Conservation (phyloP, 176 grass and related monocot species). For the Aechmea fasciata region DNA sequence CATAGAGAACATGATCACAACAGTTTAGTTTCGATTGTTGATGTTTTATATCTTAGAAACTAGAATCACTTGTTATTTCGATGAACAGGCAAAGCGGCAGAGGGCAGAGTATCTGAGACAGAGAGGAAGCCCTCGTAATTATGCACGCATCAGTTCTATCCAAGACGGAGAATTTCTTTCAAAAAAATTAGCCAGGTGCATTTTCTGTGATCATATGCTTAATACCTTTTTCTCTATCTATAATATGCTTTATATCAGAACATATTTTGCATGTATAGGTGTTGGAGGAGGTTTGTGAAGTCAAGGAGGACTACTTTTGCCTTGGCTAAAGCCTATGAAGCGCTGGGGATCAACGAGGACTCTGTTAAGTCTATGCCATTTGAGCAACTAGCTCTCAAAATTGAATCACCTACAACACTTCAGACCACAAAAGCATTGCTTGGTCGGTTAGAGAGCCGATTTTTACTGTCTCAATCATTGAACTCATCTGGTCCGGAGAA, state of each 20-base stretch:
- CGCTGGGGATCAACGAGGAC: constrained; percentile 58
- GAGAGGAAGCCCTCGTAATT: constrained; percentile 54
- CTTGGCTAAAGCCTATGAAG: constrained; percentile 58
- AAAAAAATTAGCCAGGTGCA: constrained; percentile 70
- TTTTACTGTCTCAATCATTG: constrained; percentile 34
- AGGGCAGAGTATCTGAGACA: constrained; percentile 88
- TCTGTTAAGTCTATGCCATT: constrained; percentile 84
- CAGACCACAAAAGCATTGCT: constrained; percentile 60
- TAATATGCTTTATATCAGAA: neutral
- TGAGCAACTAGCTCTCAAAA: constrained; percentile 68
- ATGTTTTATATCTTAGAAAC: constrained; percentile 7
- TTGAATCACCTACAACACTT: constrained; percentile 59
- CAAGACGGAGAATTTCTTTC: constrained; percentile 67
- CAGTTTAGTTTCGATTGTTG: neutral
- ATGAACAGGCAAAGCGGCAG: constrained; percentile 54
- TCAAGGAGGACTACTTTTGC: constrained; percentile 54
- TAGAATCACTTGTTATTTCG: constrained; percentile 7
- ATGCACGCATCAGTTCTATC: constrained; percentile 39
- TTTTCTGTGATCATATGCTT: neutral
- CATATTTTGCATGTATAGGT: constrained; percentile 39
- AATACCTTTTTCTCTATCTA: neutral
- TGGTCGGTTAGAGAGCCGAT: constrained; percentile 56
- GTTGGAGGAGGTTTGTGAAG: constrained; percentile 85
- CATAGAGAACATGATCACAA: too few relatives aligned
- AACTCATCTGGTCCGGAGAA: constrained; percentile 40